Evolutionary conservation across 495 filamentous ascomycete genomes (phyloP), one percentile per base, ranked within the genome.

Genomic region (Hypoxylon fragiforme): DNA sequence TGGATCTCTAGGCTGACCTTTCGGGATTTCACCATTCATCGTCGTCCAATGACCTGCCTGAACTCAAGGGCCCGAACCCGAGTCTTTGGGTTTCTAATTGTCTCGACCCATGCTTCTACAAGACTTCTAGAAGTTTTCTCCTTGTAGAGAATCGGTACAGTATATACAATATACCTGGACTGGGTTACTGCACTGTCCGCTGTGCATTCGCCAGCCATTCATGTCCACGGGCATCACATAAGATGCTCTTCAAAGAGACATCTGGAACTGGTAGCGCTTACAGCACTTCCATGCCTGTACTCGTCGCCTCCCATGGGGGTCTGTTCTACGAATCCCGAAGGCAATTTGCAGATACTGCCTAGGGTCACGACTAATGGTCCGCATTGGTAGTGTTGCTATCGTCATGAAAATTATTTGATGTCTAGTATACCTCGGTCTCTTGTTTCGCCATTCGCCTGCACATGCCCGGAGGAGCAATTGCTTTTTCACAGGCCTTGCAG

Each of bases 41-140:
- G 21, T 54, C 46, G 32, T 43, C 49, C 51, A 57, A 56, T 56
- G 43, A 41, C 32, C 42, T 38, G 36, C 39, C 32, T 39, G 18
- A 38, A 38, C 35, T 32, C 30, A 56, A 41, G 36, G 56, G 46
- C 51, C 57, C 48, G 51, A 51, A 53, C 50, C 57, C 55, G 54
- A 57, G 35, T 43, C 46, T 34, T 60, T 44, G 56, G 57, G 55
- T 59, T 54, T 54, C 48, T 51, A 63, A 39, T 37, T 64, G 48
- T 40, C 18, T 41, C 36, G 48, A 40, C 62, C 45, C 43, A 41
- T 24, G 36, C 46, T 67, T 64, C 61, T 48, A 60, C 48, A 28
- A 52, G 49, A 44, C 38, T 67, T 67, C 61, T 60, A 65, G 61
- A 67, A 64, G 51, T 32, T 51, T 45, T 40, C 54, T 42, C 32